Base-by-base conservation (phyloP, 352 stramenopile genomes). In the Phytophthora sp. region DNA sequence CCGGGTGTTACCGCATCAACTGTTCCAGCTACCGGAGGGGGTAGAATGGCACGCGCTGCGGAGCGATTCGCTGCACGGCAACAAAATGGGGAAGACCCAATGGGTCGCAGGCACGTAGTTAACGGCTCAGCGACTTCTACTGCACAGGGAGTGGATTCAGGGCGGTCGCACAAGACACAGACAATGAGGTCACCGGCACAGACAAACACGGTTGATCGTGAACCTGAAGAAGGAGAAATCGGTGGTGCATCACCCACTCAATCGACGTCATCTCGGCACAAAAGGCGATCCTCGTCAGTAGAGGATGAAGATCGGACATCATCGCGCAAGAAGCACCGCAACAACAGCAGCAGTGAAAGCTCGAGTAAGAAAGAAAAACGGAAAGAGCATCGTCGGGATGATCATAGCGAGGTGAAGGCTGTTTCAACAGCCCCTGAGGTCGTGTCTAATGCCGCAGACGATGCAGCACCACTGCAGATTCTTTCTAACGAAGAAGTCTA, bases 41-140 rank as follows among this genome's bases (percentile, higher is more conserved):
- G 81, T 10, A 70, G 83, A 28, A 81, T 92, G 74, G 76, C 84
- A 17, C 82, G 84, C 18, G 82, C 84, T 17, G 83, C 79, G 1
- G 82, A 94, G 64, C 71, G 83, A 26, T 73, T 84, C 13, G 79
- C 77, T 31, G 69, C 79, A 24, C 68, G 84, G 7, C 74, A 87
- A 35, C 66, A 71, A 30, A 77, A 69, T 39, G 69, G 63, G 4
- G 54, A 72, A 24, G 66, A 72, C 3, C 17, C 37, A 18, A 50
- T 52, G 4, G 35, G 45, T 20, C 60, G 65, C 32, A 54, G 65
- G 5, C 45, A 37, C 24, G 13, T 39, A 35, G 58, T 32, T 24
- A 77, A 70, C 32, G 65, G 66, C 24, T 21, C 44, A 11, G 45
- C 30, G 27, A 31, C 44, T 35, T 44, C 49, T 18, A 74, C 66